phyloP scores from a whole-genome alignment of 495 filamentous ascomycete species.

The Umbilicaria muhlenbergii region DNA sequence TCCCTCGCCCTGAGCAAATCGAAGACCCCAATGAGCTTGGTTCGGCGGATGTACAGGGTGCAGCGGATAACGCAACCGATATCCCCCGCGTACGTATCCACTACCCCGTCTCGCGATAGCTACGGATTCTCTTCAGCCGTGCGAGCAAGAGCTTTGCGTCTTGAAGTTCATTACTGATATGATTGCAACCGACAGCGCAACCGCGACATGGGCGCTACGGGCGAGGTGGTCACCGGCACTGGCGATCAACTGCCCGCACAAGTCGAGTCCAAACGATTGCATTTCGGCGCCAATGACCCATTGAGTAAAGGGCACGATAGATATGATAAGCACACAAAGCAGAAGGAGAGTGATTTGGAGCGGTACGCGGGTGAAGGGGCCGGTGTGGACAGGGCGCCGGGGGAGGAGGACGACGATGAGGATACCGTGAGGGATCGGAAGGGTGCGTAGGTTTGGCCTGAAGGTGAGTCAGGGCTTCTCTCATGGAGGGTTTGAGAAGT shows the following conservation, averaged over 20 bases:
- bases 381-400: slow-evolving; percentile 12
- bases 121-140: not conserved
- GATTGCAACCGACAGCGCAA: slow-evolving; percentile 13
- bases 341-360: slow-evolving; percentile 26
- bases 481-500: no score
- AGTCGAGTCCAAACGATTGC: slow-evolving; percentile 31
- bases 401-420: no score
- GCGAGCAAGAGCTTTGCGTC: no score
- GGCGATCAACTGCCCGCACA: slow-evolving; percentile 29
- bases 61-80: slow-evolving; percentile 35
- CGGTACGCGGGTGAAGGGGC: slow-evolving; percentile 17
- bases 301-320: slow-evolving; percentile 21
- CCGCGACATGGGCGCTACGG: slow-evolving; percentile 27
- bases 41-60: slow-evolving; percentile 22
- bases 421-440: no score
- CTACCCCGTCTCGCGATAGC: not conserved
- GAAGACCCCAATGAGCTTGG: slow-evolving; percentile 12
- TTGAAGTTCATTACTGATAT: not conserved
- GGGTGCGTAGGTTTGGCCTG: no score
- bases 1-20: slow-evolving; percentile 36
- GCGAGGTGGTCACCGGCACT: slow-evolving; percentile 35
- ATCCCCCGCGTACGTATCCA: slow-evolving; percentile 24
- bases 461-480: no score
- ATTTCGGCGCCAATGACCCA: slow-evolving; percentile 15
- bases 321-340: slow-evolving; percentile 26